phyloP scores from a whole-genome alignment of 2,329 filamentous ascomycete genomes.

The Thielaviopsis ethacetica region DNA sequence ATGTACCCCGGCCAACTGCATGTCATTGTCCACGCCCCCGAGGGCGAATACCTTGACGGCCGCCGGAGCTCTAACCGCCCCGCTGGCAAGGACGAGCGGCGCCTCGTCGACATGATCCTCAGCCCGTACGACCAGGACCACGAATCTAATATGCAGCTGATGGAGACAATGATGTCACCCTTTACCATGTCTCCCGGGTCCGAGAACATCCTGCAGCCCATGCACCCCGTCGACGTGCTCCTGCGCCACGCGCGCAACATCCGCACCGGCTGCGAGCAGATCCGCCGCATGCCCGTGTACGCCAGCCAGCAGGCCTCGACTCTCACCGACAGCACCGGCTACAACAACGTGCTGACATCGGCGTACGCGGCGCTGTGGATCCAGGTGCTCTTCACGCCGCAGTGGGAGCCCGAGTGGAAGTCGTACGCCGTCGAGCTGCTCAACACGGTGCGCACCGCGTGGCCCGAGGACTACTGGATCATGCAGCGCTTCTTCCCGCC shows the following conservation, averaged over 20 bases:
- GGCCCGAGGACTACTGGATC: constrained; percentile 12
- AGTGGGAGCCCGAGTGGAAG: constrained; percentile 1
- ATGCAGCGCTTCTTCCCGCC: constrained; percentile 7
- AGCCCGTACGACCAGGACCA: constrained; percentile 60
- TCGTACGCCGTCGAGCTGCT: not conserved
- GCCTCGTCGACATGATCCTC: constrained; percentile 48
- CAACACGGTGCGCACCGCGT: not conserved
- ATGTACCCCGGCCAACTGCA: constrained; percentile 77
- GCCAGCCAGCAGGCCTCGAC: not conserved
- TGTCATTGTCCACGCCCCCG: constrained; percentile 51
- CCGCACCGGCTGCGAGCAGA: constrained; percentile 7
- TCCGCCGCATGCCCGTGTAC: constrained; percentile 1
- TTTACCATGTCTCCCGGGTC: constrained; percentile 26
- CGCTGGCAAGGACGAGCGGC: constrained; percentile 18
- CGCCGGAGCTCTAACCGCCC: not conserved
- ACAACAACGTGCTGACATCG: constrained; percentile 2
- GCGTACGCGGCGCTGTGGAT: constrained; percentile 8
- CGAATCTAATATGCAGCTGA: constrained; percentile 44
- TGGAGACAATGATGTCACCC: constrained; percentile 42
- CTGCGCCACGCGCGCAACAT: constrained; percentile 42
- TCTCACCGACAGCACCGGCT: not conserved
- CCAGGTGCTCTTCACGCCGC: not conserved
- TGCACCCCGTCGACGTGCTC: constrained; percentile 50
- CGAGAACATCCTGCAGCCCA: constrained; percentile 43
- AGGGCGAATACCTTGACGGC: constrained; percentile 44